Evolutionary conservation across 202 grass and related monocot species (phyloP), one percentile per base, ranked within the genome.

Genomic region (Eragrostis tef): DNA sequence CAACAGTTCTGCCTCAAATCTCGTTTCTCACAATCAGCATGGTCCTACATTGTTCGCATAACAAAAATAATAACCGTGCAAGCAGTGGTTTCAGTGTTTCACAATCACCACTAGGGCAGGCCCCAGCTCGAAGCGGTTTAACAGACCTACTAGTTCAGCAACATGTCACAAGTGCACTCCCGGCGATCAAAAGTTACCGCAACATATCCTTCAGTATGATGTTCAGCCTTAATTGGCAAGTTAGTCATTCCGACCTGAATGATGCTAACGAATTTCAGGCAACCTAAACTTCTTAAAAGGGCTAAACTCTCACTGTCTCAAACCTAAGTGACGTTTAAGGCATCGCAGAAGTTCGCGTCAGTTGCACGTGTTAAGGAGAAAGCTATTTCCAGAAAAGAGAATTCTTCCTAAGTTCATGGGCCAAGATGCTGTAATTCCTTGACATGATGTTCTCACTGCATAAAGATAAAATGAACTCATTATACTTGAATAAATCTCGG

Each of bases 371-470:
- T 29, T 20, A 54, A 34, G 43, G 27, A 29, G 27, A 49, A 67
- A 42, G 26, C 41, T 59, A 74, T 58, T 86, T 75, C n/a, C 9
- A 80, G 52, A 79, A 84, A 50, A 0, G 9, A 9, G 3, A 27
- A 82, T 12, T 64, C 44, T 16, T 79, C 48, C 26, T 14, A 5
- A 60, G 39, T 48, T 50, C 5, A 67, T 59, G 41, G 43, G 27
- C 34, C 60, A 63, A 84, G 54, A 84, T 15, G 64, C 75, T 22
- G n/a, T 45, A 52, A 8, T 79, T 84, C 70, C 13, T 58, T 62
- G 53, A 9, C 52, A 63, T 63, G 21, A 6, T 25, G 2, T 39
- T 67, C 60, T 80, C 75, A 84, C 86, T 88, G 70, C 81, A 79
- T 10, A 53, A 80, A 80, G 2, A 73, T 53, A 45, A 9, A 46